These are phyloP conservation scores for Agrocybe chaxingu DNA, from an alignment of 768 basidiomycete species.

Conservation along the genomic window DNA sequence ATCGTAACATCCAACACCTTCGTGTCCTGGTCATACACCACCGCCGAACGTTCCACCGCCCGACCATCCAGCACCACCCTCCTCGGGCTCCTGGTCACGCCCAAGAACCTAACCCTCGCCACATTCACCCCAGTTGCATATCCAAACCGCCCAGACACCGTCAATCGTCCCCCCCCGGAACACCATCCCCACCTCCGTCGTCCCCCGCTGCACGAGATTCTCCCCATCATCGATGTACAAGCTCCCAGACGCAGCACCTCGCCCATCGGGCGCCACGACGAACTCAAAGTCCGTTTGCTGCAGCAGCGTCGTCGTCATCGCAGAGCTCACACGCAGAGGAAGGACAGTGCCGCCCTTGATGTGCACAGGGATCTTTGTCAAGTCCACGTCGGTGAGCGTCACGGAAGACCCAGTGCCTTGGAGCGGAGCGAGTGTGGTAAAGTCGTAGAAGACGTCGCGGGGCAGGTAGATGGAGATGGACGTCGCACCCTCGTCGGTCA, in stretches of 20 bases:
- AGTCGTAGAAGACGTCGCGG: constrained; percentile 64
- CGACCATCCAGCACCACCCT: constrained; percentile 28
- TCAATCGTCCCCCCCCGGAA: constrained; percentile 26
- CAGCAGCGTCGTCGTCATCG: constrained; percentile 60
- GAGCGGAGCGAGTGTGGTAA: constrained; percentile 44
- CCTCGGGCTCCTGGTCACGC: constrained; percentile 26
- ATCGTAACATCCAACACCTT: constrained; percentile 45
- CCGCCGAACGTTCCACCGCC: constrained; percentile 12
- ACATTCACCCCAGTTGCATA: constrained; percentile 35
- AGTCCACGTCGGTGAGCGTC: constrained; percentile 43
- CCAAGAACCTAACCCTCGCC: constrained; percentile 35
- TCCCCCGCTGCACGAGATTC: constrained; percentile 32
- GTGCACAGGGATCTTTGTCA: constrained; percentile 59
- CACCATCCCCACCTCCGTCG: constrained; percentile 31
- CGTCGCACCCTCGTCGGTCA: constrained; percentile 57
- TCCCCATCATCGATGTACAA: constrained; percentile 69
- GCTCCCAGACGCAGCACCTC: constrained; percentile 48
- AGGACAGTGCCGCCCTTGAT: constrained; percentile 59
- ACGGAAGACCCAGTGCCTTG: constrained; percentile 43
- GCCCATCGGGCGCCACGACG: constrained; percentile 53
- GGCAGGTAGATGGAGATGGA: constrained; percentile 63
- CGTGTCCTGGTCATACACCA: constrained; percentile 31
- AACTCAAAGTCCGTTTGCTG: constrained; percentile 57
- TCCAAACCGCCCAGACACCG: constrained; percentile 34
- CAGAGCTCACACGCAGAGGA: constrained; percentile 49